Base-by-base conservation (phyloP, 2,329 filamentous ascomycete species). In the Myriosclerotinia duriaeana region DNA sequence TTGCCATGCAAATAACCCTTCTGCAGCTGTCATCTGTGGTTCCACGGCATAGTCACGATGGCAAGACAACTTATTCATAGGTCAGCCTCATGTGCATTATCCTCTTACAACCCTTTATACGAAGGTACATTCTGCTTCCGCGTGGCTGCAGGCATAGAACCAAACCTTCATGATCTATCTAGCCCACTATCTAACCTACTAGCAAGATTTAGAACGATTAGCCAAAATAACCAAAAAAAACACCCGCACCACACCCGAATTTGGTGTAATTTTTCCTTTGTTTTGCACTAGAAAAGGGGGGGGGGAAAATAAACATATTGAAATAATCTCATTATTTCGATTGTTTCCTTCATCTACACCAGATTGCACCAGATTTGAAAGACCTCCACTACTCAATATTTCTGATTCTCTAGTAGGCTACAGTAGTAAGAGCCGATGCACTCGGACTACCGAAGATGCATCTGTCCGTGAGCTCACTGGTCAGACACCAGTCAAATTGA, bases 371-470 rank as follows among this genome's bases (percentile, higher is more conserved):
- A 40, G 34, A 26, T 40, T 20, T 50, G 20, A 50, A 20, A 38
- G 58, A 14, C n/a, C 48, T 30, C 12, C 44, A n/a, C 56, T 12
- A 38, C 44, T 26, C 5, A 11, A n/a, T 60, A 48, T 60, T 36
- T 59, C 40, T 36, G 48, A 36, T 20, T 36, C 30, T 34, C 36
- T 38, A n/a, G 7, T 22, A 38, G 30, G 36, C 34, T 22, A 38
- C 5, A 38, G 52, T 46, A 64, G 26, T 42, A 36, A 64, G 59
- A 64, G 42, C 60, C 44, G 59, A 56, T 63, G 65, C 59, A 66
- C 52, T 64, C 65, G 59, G 65, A 72, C 69, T 75, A 72, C 74
- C 71, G 70, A 73, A 52, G 17, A 26, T 70, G 73, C 73, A 74
- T 69, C 67, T 62, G 71, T 72, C 74, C 73, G 74, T 74, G 69